Base-by-base conservation (phyloP, 2,329 filamentous ascomycete genomes). In the Ophiocordyceps camponoti-floridani region DNA sequence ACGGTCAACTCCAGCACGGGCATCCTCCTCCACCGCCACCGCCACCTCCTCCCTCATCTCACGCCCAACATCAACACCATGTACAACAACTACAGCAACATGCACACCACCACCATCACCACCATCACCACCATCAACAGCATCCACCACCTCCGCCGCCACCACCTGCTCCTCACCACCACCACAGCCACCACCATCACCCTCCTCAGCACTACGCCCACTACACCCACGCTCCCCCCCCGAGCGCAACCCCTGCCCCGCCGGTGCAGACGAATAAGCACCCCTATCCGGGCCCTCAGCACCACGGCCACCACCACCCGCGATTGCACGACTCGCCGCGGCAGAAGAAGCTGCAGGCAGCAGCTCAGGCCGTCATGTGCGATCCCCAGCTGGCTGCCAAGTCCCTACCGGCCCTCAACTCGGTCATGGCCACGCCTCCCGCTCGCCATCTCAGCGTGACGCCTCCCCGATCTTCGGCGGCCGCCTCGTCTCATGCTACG, bases 401-500 rank as follows among this genome's bases (percentile, higher is more conserved):
- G 1, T 64, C 66, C 16, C 60, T 72, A 3, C 66, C 69, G 10
- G 55, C 66, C 12, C 58, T 69, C 16, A 58, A 55, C 37, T 51
- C 58, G n/a, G 53, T 59, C 13, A 58, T 62, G 41, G 58, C 56
- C 46, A 67, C 63, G 14, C 69, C 67, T 35, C 68, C 69, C 1
- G 64, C 58, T 23, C 56, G 70, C n/a, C 57, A 63, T 3, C 53
- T 65, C 43, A 73, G 70, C n/a, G 60, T 62, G 11, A 73, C 68
- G 37, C 71, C 71, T 4, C 66, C 68, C 1, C 62, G 65, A 42
- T 62, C 58, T 46, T 60, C 61, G 35, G 35, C 35, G n/a, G 9
- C 35, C 14, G 8, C 35, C 16, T 5, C 60, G 66, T 45, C 56
- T 61, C 4, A 61, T 10, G 50, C 46, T 28, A 47, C 47, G 37